Base-by-base conservation (phyloP, 495 filamentous ascomycete species). In the Bryoglossum gracile region DNA sequence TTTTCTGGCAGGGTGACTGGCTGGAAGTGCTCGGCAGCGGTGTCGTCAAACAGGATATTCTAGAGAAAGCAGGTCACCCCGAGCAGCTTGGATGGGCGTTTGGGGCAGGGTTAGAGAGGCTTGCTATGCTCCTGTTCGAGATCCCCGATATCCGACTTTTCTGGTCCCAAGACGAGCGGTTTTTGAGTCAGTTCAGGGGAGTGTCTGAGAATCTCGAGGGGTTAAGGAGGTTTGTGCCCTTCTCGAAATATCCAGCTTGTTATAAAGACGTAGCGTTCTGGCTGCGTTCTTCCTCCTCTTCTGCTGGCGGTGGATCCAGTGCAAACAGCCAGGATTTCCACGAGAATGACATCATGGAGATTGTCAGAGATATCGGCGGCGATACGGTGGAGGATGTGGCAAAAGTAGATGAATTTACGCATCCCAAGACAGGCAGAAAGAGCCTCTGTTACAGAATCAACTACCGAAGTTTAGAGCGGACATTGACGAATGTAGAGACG, bases 111-210 rank as follows among this genome's bases (percentile, higher is more conserved):
- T 73, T 97, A 18, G 92, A 98, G 61, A 77, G 92, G 44, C 85
- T 98, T 44, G 89, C 92, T 36, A 98, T 98, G 94, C 73, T 98
- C 22, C 75, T 98, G 4, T 98, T 95, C 67, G 82, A 83, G 37
- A 94, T 98, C 40, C 87, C 91, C 0, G 92, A 98, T 57, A 98
- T 98, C 54, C 81, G 92, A n/a, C 80, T 97, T 8, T 97, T 98
- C 69, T 98, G 92, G 94, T 92, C 86, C 8, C 66, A 71, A 40
- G 92, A 98, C 58, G 53, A 70, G 54, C 78, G 92, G 8, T 98
- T 97, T 65, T 65, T 94, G 23, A 65, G 63, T 4, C 92, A 98
- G 62, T 98, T 98, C 68, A 56, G 56, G 0, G 71, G 74, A 4
- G 72, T 81, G 0, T 78, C 74, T 14, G 67, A 75, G 19, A 52